A percentile compares a stretch with the other conserved stretches of the same genome.
phyloP scores from a whole-genome alignment of 345 rosid species.

The Isatis tinctoria region DNA sequence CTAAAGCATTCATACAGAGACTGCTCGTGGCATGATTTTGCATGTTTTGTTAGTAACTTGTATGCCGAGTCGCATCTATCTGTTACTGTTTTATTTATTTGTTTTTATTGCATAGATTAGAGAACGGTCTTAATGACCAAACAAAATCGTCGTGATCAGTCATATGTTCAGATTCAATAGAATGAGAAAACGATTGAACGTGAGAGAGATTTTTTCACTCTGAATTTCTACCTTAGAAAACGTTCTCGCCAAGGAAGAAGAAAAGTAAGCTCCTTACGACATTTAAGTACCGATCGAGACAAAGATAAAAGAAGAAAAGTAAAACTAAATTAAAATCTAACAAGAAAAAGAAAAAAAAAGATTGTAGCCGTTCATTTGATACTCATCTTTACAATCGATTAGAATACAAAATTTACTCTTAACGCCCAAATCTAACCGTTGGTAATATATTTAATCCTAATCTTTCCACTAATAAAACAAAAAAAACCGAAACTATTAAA shows the following conservation, averaged over 20 bases:
- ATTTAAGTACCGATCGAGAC: neutral
- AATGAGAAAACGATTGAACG: neutral
- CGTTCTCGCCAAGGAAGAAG: neutral
- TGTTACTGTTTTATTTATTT: neutral
- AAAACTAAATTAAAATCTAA: neutral
- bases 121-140: neutral
- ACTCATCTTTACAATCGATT: conserved; percentile 15
- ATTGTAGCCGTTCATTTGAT: conserved; percentile 7
- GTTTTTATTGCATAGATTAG: neutral
- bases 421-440: neutral
- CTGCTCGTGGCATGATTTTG: neutral
- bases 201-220: neutral
- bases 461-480: neutral
- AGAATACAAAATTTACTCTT: conserved; percentile 17
- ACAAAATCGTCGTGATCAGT: neutral
- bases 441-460: conserved; percentile 5
- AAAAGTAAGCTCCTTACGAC: neutral
- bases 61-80: neutral
- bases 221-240: neutral
- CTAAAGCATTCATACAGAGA: neutral
- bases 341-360: neutral
- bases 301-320: neutral
- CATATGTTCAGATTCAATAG: neutral
- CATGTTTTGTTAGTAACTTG: neutral
- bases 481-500: neutral